Conservation (phyloP, 805 yeast genomes). For the Blastobotrys muscicola region DNA sequence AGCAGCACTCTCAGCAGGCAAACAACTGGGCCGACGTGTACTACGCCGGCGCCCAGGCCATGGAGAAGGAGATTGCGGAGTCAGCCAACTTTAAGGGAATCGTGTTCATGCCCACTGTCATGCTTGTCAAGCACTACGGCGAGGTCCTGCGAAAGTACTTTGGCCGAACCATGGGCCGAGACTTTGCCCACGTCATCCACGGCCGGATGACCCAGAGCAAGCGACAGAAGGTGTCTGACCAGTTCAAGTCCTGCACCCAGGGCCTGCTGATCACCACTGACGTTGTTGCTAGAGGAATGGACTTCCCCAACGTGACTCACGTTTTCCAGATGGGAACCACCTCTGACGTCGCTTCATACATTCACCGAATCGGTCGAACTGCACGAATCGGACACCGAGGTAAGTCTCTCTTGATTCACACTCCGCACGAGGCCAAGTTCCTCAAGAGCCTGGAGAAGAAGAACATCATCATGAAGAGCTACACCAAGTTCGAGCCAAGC, state of each 20-base stretch:
- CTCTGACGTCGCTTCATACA: slow-evolving; percentile 62
- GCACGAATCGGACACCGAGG: slow-evolving; percentile 87
- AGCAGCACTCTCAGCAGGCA: slow-evolving; percentile 54
- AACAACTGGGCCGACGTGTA: slow-evolving; percentile 47
- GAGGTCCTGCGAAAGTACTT: slow-evolving; percentile 26
- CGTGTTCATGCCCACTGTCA: slow-evolving; percentile 72
- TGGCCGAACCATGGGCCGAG: not conserved
- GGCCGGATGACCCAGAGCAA: slow-evolving; percentile 64
- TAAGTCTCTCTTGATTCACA: slow-evolving; percentile 50
- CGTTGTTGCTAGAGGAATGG: slow-evolving; percentile 96
- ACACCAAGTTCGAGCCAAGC: slow-evolving; percentile 1
- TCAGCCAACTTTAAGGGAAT: slow-evolving; percentile 56
- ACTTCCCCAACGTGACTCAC: slow-evolving; percentile 78
- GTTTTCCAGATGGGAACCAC: slow-evolving; percentile 82
- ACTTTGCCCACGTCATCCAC: slow-evolving; percentile 36
- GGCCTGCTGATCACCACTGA: slow-evolving; percentile 77
- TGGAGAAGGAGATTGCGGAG: slow-evolving; percentile 30
- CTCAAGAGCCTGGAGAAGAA: slow-evolving; percentile 23
- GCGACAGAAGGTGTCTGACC: slow-evolving; percentile 51
- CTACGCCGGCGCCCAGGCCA: slow-evolving; percentile 42
- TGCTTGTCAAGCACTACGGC: slow-evolving; percentile 51
- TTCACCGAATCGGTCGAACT: slow-evolving; percentile 93
- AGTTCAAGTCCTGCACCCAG: slow-evolving; percentile 38
- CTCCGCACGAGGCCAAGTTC: slow-evolving; percentile 50
- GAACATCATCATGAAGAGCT: slow-evolving; percentile 3